Conservation (phyloP, 164 flowering plant species). For the Vitis rotundifolia region DNA sequence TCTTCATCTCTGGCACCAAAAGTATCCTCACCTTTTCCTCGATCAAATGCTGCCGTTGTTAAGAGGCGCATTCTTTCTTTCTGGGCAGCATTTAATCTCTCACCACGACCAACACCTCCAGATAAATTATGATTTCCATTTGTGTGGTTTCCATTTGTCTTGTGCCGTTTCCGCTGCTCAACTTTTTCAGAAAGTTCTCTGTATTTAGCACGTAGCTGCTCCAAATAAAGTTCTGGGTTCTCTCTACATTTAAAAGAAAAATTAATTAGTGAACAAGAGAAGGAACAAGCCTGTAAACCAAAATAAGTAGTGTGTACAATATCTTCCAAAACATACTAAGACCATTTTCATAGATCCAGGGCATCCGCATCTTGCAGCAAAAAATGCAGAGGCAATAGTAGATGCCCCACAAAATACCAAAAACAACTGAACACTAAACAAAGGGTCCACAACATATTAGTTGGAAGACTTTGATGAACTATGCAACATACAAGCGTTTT, state of each 20-base stretch:
- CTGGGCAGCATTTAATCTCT: constrained; percentile 91
- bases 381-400: too few relatives aligned
- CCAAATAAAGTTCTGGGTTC: constrained; percentile 90
- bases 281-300: background rate
- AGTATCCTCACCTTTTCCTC: constrained; percentile 99
- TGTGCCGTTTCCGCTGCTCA: constrained; percentile 84
- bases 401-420: too few relatives aligned
- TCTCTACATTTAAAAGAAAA: constrained; percentile 44
- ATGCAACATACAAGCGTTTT: constrained; percentile 70
- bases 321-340: too few relatives aligned
- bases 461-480: background rate
- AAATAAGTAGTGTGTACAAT: too few relatives aligned
- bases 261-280: background rate
- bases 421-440: background rate
- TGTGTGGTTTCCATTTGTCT: constrained; percentile 69
- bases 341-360: too few relatives aligned
- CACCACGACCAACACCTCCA: constrained; percentile 98
- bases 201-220: constrained; percentile 68
- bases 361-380: too few relatives aligned
- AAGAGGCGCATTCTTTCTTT: constrained; percentile 97
- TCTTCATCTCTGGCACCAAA: constrained; percentile 97
- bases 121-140: constrained; percentile 65
- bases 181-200: constrained; percentile 78
- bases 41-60: constrained; percentile 96
- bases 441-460: background rate